Evolutionary conservation across 2,329 filamentous ascomycete species (phyloP).

Genomic region (Cordyceps cicadae): DNA sequence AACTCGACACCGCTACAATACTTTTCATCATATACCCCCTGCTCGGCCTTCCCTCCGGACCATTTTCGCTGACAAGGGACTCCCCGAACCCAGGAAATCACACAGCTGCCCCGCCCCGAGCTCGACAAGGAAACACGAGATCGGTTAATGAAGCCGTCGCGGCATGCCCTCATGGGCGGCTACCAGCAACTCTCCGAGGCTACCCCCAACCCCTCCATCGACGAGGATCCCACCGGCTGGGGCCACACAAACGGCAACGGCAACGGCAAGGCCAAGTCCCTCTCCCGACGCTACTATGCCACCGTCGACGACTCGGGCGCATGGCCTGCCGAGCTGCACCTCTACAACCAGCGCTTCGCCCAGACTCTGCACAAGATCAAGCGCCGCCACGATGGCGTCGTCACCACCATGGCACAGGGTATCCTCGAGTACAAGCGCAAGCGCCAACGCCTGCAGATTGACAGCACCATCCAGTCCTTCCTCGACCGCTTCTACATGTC

Average conservation of each 20-base stretch:
- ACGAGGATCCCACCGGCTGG: conserved; percentile 65
- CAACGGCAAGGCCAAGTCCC: conserved; percentile 39
- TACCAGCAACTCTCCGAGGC: conserved; percentile 65
- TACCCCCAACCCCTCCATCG: conserved; percentile 83
- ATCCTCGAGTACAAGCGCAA: conserved; percentile 97
- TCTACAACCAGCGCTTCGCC: conserved; percentile 89
- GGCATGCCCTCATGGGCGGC: conserved; percentile 45
- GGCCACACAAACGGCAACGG: conserved; percentile 34
- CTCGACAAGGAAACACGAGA: conserved; percentile 69
- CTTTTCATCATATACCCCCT: too few species aligned
- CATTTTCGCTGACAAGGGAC: conserved; percentile 7
- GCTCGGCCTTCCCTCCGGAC: not conserved
- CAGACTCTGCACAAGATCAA: conserved; percentile 90
- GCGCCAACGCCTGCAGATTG: conserved; percentile 95
- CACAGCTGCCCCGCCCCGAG: conserved; percentile 68
- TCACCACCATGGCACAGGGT: conserved; percentile 95
- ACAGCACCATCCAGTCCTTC: conserved; percentile 94
- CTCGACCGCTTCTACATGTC: conserved; percentile 99
- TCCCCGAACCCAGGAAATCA: conserved; percentile 67
- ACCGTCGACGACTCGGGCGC: conserved; percentile 79
- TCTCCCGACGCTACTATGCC: conserved; percentile 66
- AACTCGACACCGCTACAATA: not conserved
- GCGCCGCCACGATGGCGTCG: conserved; percentile 88
- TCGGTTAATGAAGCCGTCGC: conserved; percentile 63
- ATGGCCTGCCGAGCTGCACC: conserved; percentile 89